These are phyloP conservation scores for Calonectria pseudoreteaudii DNA, from an alignment of 2,329 filamentous ascomycete species.

Conservation along the genomic window DNA sequence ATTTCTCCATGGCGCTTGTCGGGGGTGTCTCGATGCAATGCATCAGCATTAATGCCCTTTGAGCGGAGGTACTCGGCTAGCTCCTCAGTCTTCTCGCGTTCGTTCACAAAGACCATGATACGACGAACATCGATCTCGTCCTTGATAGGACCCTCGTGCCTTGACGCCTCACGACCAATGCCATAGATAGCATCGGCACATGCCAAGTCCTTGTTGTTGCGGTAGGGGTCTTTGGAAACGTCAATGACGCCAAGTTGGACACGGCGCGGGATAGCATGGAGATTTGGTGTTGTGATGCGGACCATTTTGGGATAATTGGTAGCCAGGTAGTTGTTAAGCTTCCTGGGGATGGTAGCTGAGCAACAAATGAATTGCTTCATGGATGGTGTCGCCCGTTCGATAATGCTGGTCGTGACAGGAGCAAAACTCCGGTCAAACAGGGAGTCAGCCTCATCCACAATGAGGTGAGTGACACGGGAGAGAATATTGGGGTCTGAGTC, in stretches of 20 bases:
- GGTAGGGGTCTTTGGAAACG: slow-evolving; percentile 91
- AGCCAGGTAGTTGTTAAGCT: slow-evolving; percentile 86
- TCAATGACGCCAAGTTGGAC: slow-evolving; percentile 96
- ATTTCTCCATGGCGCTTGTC: slow-evolving; percentile 83
- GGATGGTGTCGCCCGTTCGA: slow-evolving; percentile 84
- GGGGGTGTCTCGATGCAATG: slow-evolving; percentile 85
- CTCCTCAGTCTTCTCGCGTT: slow-evolving; percentile 88
- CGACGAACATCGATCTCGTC: slow-evolving; percentile 78
- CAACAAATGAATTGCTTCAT: slow-evolving; percentile 90
- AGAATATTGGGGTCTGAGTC: slow-evolving; percentile 92
- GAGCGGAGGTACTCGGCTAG: slow-evolving; percentile 81
- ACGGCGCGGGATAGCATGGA: slow-evolving; percentile 94
- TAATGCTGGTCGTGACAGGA: slow-evolving; percentile 82
- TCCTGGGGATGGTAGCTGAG: slow-evolving; percentile 93
- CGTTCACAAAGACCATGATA: slow-evolving; percentile 96
- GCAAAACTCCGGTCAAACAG: slow-evolving; percentile 94
- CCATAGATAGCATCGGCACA: slow-evolving; percentile 96
- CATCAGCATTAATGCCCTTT: slow-evolving; percentile 90
- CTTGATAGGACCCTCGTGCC: slow-evolving; percentile 67
- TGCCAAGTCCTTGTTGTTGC: slow-evolving; percentile 90
- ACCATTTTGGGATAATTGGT: slow-evolving; percentile 84
- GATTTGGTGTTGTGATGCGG: slow-evolving; percentile 92
- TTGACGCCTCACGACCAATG: slow-evolving; percentile 81
- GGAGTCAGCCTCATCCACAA: slow-evolving; percentile 96
- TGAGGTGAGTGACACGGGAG: slow-evolving; percentile 87